Conservation (phyloP, 495 filamentous ascomycete species). For the Penicillium verhagenii region DNA sequence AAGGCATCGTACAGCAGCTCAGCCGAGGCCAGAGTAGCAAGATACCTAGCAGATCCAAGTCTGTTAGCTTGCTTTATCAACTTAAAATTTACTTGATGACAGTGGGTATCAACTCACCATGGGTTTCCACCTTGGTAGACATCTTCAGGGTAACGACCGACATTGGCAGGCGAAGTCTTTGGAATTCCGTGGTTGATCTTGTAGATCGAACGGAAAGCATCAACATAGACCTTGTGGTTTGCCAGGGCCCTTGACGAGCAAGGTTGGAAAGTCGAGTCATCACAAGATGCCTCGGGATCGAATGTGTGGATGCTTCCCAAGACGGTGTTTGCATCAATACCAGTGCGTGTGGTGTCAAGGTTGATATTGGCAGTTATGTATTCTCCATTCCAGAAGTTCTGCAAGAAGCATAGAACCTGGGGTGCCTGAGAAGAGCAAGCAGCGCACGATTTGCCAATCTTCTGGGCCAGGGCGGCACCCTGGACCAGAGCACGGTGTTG, state of each 20-base stretch:
- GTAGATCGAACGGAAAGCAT: conserved; percentile 49
- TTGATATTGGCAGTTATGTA: conserved; percentile 54
- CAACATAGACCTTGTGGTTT: conserved; percentile 48
- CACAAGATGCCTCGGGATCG: conserved; percentile 48
- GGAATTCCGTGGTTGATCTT: conserved; percentile 32
- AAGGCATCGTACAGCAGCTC: conserved; percentile 62
- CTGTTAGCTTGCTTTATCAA: background rate
- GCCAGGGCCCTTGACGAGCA: conserved; percentile 46
- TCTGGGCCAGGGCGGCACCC: conserved; percentile 54
- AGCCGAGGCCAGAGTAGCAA: conserved; percentile 57
- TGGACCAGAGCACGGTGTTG: conserved; percentile 60
- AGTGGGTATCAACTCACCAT: conserved; percentile 37
- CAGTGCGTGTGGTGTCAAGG: conserved; percentile 42
- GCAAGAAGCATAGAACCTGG: conserved; percentile 53
- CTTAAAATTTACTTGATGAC: background rate
- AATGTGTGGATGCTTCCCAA: conserved; percentile 59
- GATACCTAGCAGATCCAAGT: conserved; percentile 21
- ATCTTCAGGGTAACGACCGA: conserved; percentile 64
- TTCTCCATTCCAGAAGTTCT: conserved; percentile 59
- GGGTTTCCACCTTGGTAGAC: conserved; percentile 61
- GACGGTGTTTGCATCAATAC: conserved; percentile 58
- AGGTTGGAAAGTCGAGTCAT: conserved; percentile 47
- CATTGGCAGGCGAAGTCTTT: conserved; percentile 12
- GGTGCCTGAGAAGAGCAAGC: conserved; percentile 56
- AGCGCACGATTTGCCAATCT: conserved; percentile 38